phyloP scores from a whole-genome alignment of 2,329 filamentous ascomycete genomes.

The Fusarium albosuccineum region DNA sequence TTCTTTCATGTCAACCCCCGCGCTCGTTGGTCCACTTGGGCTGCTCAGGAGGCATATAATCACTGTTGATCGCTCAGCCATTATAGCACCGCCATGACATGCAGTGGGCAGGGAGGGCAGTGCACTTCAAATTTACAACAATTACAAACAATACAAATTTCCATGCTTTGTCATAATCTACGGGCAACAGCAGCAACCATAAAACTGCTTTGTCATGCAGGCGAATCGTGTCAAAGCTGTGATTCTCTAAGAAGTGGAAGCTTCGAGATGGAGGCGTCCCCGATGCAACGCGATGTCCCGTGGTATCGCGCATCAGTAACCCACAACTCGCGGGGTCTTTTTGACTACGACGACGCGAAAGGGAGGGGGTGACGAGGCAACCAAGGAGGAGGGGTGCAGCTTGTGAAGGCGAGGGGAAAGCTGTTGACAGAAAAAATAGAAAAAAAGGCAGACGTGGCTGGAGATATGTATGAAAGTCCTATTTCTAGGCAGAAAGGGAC shows the following conservation, averaged over 20 bases:
- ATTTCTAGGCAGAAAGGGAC: slow-evolving; percentile 38
- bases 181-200: slow-evolving; percentile 12
- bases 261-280: slow-evolving; percentile 11
- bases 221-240: slow-evolving; percentile 17
- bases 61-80: slow-evolving; percentile 6
- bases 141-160: neutral
- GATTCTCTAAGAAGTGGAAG: neutral
- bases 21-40: neutral
- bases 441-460: slow-evolving; percentile 26
- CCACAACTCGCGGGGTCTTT: slow-evolving; percentile 20
- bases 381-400: slow-evolving; percentile 24
- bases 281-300: slow-evolving; percentile 39
- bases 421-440: slow-evolving; percentile 18
- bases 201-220: slow-evolving; percentile 25
- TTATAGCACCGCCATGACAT: slow-evolving; percentile 20
- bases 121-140: slow-evolving; percentile 20
- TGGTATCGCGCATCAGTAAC: slow-evolving; percentile 31
- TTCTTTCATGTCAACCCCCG: neutral
- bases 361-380: slow-evolving; percentile 35
- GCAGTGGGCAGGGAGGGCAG: slow-evolving; percentile 22
- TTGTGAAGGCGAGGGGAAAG: neutral
- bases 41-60: neutral
- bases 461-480: slow-evolving; percentile 27
- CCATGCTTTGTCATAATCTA: slow-evolving; percentile 20
- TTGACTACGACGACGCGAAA: slow-evolving; percentile 19